Conservation (phyloP, 1,139 yeast genomes). For the Insectozyma bohioensis region DNA sequence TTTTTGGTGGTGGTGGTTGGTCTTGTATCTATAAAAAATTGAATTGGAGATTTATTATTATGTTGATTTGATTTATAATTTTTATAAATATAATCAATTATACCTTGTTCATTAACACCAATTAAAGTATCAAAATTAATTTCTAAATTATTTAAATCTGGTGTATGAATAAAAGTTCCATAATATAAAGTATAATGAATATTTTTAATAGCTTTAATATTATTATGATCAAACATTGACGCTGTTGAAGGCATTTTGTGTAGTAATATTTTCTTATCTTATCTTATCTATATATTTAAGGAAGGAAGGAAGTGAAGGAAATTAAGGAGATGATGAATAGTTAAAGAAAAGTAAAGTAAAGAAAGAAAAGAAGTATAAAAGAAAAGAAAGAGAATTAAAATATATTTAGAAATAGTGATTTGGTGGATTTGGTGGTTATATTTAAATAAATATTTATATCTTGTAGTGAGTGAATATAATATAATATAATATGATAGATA, state of each 20-base stretch:
- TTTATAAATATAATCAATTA: slow-evolving; percentile 30
- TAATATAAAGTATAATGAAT: slow-evolving; percentile 32
- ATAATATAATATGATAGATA: too few species aligned
- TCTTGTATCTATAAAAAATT: slow-evolving; percentile 10
- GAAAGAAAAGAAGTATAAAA: too few species aligned
- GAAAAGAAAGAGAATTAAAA: too few species aligned
- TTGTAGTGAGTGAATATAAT: too few species aligned
- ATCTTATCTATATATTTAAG: too few species aligned
- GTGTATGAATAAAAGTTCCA: slow-evolving; percentile 42
- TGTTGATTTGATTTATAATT: slow-evolving; percentile 14
- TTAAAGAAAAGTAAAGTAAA: too few species aligned
- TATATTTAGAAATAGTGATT: too few species aligned
- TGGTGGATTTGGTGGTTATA: too few species aligned
- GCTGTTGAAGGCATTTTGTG: slow-evolving; percentile 4
- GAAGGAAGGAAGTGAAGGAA: too few species aligned
- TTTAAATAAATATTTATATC: too few species aligned
- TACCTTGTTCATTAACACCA: slow-evolving; percentile 33
- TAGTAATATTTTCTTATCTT: not conserved
- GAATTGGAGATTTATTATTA: slow-evolving; percentile 11
- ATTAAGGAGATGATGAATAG: too few species aligned
- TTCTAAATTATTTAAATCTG: slow-evolving; percentile 27
- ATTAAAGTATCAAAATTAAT: slow-evolving; percentile 30
- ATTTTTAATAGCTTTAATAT: slow-evolving; percentile 17
- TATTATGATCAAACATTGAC: not conserved
- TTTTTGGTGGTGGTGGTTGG: not conserved